phyloP scores from a whole-genome alignment of 2,329 filamentous ascomycete genomes.

The Arthrobotrys sinensis region DNA sequence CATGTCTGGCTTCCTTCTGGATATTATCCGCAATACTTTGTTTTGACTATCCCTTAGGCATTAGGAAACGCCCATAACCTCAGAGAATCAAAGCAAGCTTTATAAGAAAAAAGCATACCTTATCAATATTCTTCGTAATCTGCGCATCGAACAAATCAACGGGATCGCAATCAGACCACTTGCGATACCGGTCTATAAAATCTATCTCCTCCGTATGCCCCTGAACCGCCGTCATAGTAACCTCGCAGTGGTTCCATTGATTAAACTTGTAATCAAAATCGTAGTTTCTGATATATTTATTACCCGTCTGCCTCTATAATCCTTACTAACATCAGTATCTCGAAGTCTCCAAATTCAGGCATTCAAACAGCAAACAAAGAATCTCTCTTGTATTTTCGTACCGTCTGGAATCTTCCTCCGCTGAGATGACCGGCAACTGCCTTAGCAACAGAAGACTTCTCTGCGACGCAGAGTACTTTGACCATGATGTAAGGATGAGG shows the following conservation, averaged over 20 bases:
- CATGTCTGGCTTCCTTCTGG: constrained; percentile 79
- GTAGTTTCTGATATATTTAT: constrained; percentile 93
- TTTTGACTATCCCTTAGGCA: constrained; percentile 50
- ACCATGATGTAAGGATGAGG: constrained; percentile 3
- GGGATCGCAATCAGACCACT: constrained; percentile 86
- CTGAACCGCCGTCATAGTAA: constrained; percentile 93
- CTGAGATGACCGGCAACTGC: constrained; percentile 91
- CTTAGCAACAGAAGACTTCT: constrained; percentile 95
- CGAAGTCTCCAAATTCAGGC: neutral
- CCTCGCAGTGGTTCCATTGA: constrained; percentile 83
- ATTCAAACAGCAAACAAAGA: constrained; percentile 4
- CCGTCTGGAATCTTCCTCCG: constrained; percentile 80
- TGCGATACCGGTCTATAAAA: constrained; percentile 80
- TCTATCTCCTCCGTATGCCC: constrained; percentile 89
- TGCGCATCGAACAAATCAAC: constrained; percentile 84
- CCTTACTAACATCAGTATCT: neutral
- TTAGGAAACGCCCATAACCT: neutral
- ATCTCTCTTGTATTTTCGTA: constrained; percentile 69
- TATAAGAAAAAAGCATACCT: constrained; percentile 70
- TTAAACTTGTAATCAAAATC: constrained; percentile 91
- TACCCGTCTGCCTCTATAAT: constrained; percentile 77
- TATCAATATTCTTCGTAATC: constrained; percentile 77
- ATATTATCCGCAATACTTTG: constrained; percentile 88
- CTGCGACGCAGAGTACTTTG: constrained; percentile 80
- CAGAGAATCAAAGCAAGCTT: neutral